Base-by-base conservation (phyloP, 148 eudicot species). In the Rhododendron henanense region DNA sequence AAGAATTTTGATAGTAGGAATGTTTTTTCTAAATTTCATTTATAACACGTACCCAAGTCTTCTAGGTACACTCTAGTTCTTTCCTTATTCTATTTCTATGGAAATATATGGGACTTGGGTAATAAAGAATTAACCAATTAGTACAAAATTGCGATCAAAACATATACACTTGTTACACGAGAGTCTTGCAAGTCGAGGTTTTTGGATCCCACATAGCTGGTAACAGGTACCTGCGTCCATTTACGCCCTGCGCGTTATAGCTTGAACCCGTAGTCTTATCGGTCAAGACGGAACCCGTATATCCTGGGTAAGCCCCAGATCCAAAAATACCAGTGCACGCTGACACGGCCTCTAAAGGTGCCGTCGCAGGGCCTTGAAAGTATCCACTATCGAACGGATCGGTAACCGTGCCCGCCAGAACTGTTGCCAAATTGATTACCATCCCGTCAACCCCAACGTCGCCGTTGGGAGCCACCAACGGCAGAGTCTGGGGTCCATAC, bases 361-460 rank as follows among this genome's bases (percentile, higher is more conserved):
- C 93, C 65, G 83, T 85, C 25, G 81, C 86, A 8, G 93, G 89
- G 2, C 93, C 93, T 83, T 89, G 90, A 74, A 82, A 91, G 75
- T 88, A 91, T 11, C 91, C 93, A 78, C 81, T 74, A 41, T 84
- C 80, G 10, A 88, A 91, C 53, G 93, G 93, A 47, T 91, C 87
- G 37, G 93, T 91, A 41, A 91, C 90, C 31, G 91, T 82, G 4
- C 93, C 91, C 2, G 89, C 91, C 85, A 91, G 87, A 83, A 91
- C 89, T 5, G 91, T 85, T 0, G 91, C 93, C 84, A 91, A 48
- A 41, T 88, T 90, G 18, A 90, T 90, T 14, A 90, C 83, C 92
- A 87, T 90, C 13, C 92, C 92, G 57, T 89, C 92, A 15, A 91
- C 84, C 3, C 93, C 91, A 4, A 91, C 91, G 85, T 90, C 91